Percentiles rank a stretch among this genome's conserved stretches.
Conservation (phyloP, 2,329 filamentous ascomycete species). For the Curvularia sp. region DNA sequence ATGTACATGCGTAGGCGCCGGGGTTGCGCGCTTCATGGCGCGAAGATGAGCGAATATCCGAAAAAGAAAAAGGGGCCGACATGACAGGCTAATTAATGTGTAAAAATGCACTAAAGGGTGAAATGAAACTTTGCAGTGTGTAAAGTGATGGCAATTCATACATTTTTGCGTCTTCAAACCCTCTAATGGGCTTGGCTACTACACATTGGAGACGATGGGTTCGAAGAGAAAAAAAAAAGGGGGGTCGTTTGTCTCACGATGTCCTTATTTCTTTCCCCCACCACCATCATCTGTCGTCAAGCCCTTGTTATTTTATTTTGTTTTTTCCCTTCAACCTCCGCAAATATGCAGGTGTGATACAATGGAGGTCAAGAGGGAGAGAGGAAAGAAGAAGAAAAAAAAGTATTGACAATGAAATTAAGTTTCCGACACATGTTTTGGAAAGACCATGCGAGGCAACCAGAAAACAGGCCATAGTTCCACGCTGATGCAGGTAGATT, state of each 20-base stretch:
- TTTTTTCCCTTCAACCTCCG: not conserved
- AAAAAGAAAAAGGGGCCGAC: too few species aligned
- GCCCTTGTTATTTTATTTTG: not conserved
- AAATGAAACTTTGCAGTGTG: not conserved
- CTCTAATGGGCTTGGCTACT: not conserved
- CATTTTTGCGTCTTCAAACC: not conserved
- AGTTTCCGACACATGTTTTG: not conserved
- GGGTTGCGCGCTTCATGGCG: not conserved
- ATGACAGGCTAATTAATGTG: too few species aligned
- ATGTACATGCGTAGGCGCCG: not conserved
- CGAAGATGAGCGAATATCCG: not conserved
- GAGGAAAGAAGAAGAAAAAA: conserved; percentile 1
- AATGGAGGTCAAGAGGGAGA: not conserved
- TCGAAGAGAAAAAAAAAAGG: not conserved
- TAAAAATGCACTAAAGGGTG: too few species aligned
- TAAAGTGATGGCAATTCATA: not conserved
- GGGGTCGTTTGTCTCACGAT: not conserved
- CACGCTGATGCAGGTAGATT: conserved; percentile 27
- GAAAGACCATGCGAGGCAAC: not conserved
- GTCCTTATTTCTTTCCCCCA: not conserved
- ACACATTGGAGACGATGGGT: not conserved
- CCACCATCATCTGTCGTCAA: too few species aligned
- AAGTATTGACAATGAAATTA: conserved; percentile 41
- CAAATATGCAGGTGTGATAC: not conserved
- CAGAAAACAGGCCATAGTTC: conserved; percentile 17